phyloP scores from a whole-genome alignment of 805 yeast species.

The Schwanniomyces occidentalis region DNA sequence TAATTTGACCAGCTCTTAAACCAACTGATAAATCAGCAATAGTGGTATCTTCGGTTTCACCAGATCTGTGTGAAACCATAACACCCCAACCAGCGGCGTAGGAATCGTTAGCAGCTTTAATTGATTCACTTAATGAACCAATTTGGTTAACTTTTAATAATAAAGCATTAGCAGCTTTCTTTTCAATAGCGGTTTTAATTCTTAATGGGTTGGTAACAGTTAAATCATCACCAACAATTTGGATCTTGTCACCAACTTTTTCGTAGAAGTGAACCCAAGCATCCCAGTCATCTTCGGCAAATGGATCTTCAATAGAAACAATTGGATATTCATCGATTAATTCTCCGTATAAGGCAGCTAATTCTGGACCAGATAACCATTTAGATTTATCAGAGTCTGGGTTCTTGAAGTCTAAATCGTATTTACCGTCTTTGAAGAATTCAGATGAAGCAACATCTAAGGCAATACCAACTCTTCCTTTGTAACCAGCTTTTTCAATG shows the following conservation, averaged over 20 bases:
- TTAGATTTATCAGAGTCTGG: slow-evolving; percentile 87
- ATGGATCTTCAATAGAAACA: slow-evolving; percentile 98
- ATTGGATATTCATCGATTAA: slow-evolving; percentile 92
- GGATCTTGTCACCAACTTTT: slow-evolving; percentile 65
- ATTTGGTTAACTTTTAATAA: slow-evolving; percentile 98
- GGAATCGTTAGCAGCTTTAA: slow-evolving; percentile 94
- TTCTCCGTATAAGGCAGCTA: slow-evolving; percentile 79
- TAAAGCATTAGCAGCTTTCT: slow-evolving; percentile 93
- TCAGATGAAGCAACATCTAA: slow-evolving; percentile 97
- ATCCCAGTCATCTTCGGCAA: slow-evolving; percentile 99
- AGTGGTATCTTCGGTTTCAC: slow-evolving; percentile 98
- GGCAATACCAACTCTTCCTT: slow-evolving; percentile 88
- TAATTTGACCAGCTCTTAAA: slow-evolving; percentile 97
- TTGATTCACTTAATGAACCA: slow-evolving; percentile 94
- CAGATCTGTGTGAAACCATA: slow-evolving; percentile 99
- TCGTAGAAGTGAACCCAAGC: slow-evolving; percentile 91
- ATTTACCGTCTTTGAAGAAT: slow-evolving; percentile 94
- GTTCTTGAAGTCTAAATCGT: slow-evolving; percentile 98
- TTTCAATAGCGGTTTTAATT: slow-evolving; percentile 93
- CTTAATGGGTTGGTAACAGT: slow-evolving; percentile 97
- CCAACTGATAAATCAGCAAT: slow-evolving; percentile 98
- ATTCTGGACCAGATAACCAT: slow-evolving; percentile 87
- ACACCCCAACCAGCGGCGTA: slow-evolving; percentile 98
- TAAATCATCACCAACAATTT: slow-evolving; percentile 97
- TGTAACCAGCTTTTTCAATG: slow-evolving; percentile 93